Base-by-base conservation (phyloP, 345 rosid species). In the Pugionium cornutum region DNA sequence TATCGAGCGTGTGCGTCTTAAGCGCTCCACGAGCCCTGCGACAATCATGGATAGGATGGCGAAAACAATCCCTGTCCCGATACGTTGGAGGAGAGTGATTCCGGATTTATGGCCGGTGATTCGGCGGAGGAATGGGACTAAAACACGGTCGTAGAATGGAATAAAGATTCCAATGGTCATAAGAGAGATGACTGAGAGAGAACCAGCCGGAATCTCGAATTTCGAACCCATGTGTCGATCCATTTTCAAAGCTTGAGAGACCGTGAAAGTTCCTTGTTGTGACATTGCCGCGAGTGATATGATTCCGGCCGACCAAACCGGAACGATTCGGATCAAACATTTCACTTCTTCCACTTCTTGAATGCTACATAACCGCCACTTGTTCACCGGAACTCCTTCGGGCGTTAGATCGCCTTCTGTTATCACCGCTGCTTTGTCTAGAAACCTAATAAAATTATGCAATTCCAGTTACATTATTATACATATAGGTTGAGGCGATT, bases 241-340 rank as follows among this genome's bases (percentile, higher is more conserved):
- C 97, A 88, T 90, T 70, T 86, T 78, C 49, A 81, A 77, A 67
- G 97, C 92, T 74, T 90, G 97, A 60, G 84, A 89, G 61, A 90
- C 76, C 0, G 92, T 84, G 80, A 90, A 90, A 5, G 97, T 90
- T 78, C 52, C 46, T 58, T 90, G 96, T 51, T 84, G 91, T 7
- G 89, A 84, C 68, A 88, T 83, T 4, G 96, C 89, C n/a, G 86
- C 76, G 45, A 80, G 76, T 26, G 87, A 81, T 9, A 88, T 79
- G 55, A 86, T 76, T 62, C 84, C 87, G 1, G 92, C 64, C 0
- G 83, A 77, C 89, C 92, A 83, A 4, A 89, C 64, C 1, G 92
- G 92, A 6, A 75, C 51, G 2, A 84, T 52, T 63, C 71, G 55
- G 52, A 18, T 18, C 18, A 18, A 18, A 18, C 18, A 18, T 18